These are phyloP conservation scores for Globisporangium paroecandrum DNA, from an alignment of 352 stramenopile genomes.

Conservation along the genomic window DNA sequence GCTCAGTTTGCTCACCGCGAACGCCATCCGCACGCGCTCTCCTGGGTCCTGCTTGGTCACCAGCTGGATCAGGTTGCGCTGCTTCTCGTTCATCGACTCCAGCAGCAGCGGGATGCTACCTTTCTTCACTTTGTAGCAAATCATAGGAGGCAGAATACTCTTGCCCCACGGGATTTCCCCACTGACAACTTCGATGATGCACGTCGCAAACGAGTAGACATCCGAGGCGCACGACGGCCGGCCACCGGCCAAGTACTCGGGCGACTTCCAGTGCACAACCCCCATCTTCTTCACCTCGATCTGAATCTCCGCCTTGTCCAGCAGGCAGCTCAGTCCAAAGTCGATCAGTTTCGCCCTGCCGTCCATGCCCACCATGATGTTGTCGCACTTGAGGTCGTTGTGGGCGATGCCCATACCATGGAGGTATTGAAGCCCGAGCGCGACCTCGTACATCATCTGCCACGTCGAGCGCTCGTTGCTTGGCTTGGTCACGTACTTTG, in stretches of 20 bases:
- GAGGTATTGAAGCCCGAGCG: too few species aligned
- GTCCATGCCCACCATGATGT: slow-evolving; percentile 22
- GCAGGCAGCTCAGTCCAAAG: neutral
- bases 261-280: neutral
- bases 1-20: neutral
- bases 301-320: neutral
- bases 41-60: neutral
- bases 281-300: neutral
- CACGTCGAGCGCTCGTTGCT: neutral
- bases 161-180: neutral
- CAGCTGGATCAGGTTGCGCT: neutral
- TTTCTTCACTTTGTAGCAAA: neutral
- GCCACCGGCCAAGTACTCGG: neutral
- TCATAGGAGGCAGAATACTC: neutral
- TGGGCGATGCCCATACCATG: slow-evolving; percentile 14
- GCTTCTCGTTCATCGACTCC: neutral
- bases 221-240: neutral
- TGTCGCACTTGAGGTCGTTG: slow-evolving; percentile 25
- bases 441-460: neutral
- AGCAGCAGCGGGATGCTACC: neutral
- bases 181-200: neutral
- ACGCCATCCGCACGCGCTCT: neutral
- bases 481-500: neutral
- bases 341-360: neutral
- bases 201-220: neutral